Conservation (phyloP, 2,329 filamentous ascomycete species). For the Phialemonium atrogriseum region DNA sequence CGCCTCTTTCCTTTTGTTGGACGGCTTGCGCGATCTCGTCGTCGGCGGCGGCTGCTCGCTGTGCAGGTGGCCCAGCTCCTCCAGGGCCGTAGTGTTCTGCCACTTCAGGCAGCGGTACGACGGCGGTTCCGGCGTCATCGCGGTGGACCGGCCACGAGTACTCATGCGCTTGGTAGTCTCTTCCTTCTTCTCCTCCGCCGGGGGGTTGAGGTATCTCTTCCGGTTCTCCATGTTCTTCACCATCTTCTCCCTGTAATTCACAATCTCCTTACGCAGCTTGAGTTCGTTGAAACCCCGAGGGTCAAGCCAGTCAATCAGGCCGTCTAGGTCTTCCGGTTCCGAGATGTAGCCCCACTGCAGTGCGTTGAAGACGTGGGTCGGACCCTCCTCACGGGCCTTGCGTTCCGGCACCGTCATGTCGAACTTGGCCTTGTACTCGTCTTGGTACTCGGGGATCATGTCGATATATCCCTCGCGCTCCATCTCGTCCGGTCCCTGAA, state of each 20-base stretch:
- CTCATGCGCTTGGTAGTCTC: slow-evolving; percentile 29
- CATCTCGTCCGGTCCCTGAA: slow-evolving; percentile 87
- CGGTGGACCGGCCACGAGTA: slow-evolving; percentile 26
- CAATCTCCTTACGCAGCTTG: slow-evolving; percentile 80
- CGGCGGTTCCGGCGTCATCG: slow-evolving; percentile 30
- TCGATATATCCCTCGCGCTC: slow-evolving; percentile 84
- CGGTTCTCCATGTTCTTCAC: slow-evolving; percentile 72
- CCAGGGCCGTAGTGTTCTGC: slow-evolving; percentile 48
- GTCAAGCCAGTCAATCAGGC: slow-evolving; percentile 82
- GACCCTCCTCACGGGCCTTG: slow-evolving; percentile 77
- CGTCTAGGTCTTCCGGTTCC: slow-evolving; percentile 68
- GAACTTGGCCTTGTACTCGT: slow-evolving; percentile 69
- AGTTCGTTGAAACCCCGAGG: slow-evolving; percentile 77
- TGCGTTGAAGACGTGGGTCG: slow-evolving; percentile 68
- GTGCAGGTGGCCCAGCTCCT: slow-evolving; percentile 50
- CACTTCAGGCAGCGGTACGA: slow-evolving; percentile 43
- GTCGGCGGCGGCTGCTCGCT: slow-evolving; percentile 47
- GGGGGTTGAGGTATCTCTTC: slow-evolving; percentile 54
- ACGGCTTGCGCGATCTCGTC: slow-evolving; percentile 40
- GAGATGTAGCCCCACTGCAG: slow-evolving; percentile 88
- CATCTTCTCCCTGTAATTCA: slow-evolving; percentile 68
- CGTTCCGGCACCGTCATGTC: slow-evolving; percentile 78
- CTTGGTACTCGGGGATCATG: slow-evolving; percentile 58
- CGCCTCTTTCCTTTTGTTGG: slow-evolving; percentile 39
- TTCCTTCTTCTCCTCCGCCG: slow-evolving; percentile 4